These are phyloP conservation scores for Geotrichum cucujoidarum DNA, from an alignment of 1,139 yeast genomes.

Conservation along the genomic window DNA sequence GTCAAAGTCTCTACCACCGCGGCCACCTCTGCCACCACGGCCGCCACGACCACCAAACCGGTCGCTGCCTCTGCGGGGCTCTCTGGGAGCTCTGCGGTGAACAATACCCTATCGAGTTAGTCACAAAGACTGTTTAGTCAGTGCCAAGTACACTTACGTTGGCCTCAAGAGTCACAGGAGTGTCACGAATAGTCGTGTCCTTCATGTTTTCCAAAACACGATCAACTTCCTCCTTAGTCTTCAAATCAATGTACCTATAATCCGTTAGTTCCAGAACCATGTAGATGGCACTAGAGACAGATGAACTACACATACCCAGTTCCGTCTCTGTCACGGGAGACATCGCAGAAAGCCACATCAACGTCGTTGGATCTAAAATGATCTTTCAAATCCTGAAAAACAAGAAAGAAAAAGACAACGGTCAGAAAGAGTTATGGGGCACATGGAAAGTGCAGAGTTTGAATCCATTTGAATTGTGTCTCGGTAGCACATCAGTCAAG, in stretches of 20 bases:
- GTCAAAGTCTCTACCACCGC: constrained; percentile 17
- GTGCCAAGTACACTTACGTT: constrained; percentile 23
- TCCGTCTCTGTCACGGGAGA: constrained; percentile 34
- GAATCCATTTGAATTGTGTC: too few species aligned
- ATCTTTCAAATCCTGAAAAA: constrained; percentile 37
- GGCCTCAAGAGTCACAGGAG: constrained; percentile 23
- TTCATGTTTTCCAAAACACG: constrained; percentile 26
- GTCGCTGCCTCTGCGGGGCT: constrained; percentile 23
- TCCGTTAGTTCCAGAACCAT: too few species aligned
- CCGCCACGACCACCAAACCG: constrained; percentile 20
- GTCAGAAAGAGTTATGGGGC: constrained; percentile 8
- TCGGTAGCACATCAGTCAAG: too few species aligned
- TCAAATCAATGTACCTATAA: constrained; percentile 29
- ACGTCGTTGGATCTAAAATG: constrained; percentile 36
- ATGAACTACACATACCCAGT: constrained; percentile 23
- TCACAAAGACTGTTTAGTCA: not conserved
- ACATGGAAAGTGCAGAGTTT: not conserved
- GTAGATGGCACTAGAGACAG: too few species aligned
- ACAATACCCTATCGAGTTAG: constrained; percentile 40
- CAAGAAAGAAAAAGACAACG: too few species aligned
- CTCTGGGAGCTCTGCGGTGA: constrained; percentile 28
- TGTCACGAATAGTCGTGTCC: constrained; percentile 27
- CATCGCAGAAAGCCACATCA: constrained; percentile 36
- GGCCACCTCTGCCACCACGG: constrained; percentile 21
- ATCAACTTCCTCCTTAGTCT: constrained; percentile 27